phyloP scores from a whole-genome alignment of 176 grass and related monocot species.

The Phoenix dactylifera region DNA sequence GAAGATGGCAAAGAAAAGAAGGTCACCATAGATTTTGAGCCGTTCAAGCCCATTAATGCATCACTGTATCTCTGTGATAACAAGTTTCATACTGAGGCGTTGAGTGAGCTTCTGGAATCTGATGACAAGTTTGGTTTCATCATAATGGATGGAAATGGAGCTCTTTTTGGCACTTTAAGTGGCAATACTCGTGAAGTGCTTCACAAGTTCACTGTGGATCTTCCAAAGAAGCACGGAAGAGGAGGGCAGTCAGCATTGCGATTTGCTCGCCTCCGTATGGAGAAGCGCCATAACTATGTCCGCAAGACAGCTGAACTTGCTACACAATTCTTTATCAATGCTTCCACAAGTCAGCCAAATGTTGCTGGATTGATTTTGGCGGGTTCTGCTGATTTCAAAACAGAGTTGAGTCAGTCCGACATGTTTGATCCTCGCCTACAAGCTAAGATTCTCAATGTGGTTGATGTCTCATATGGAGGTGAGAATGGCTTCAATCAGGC shows the following conservation, averaged over 20 bases:
- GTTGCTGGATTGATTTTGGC: slow-evolving; percentile 37
- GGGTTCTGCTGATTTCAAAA: slow-evolving; percentile 41
- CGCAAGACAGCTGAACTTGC: slow-evolving; percentile 29
- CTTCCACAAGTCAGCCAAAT: slow-evolving; percentile 34
- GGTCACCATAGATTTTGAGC: slow-evolving; percentile 28
- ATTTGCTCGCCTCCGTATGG: slow-evolving; percentile 35
- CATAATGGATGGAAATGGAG: slow-evolving; percentile 30
- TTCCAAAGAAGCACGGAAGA: slow-evolving; percentile 38
- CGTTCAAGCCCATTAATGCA: slow-evolving; percentile 33
- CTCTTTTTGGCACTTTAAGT: slow-evolving; percentile 33
- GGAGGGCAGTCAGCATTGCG: slow-evolving; percentile 34
- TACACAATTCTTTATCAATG: slow-evolving; percentile 30
- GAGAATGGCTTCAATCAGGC: slow-evolving; percentile 40
- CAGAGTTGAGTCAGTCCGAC: slow-evolving; percentile 30
- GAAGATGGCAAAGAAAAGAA: slow-evolving; percentile 28
- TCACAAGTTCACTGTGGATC: slow-evolving; percentile 35
- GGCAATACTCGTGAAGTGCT: slow-evolving; percentile 32
- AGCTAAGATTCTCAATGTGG: slow-evolving; percentile 30
- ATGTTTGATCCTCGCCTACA: slow-evolving; percentile 34
- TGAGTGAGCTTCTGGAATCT: slow-evolving; percentile 33
- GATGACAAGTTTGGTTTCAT: slow-evolving; percentile 49
- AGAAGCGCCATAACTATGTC: slow-evolving; percentile 36
- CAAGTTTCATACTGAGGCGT: slow-evolving; percentile 34
- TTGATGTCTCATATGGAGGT: slow-evolving; percentile 39
- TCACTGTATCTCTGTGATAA: slow-evolving; percentile 39